Base-by-base conservation (phyloP, 2,329 filamentous ascomycete species). In the Capronia coronata region DNA sequence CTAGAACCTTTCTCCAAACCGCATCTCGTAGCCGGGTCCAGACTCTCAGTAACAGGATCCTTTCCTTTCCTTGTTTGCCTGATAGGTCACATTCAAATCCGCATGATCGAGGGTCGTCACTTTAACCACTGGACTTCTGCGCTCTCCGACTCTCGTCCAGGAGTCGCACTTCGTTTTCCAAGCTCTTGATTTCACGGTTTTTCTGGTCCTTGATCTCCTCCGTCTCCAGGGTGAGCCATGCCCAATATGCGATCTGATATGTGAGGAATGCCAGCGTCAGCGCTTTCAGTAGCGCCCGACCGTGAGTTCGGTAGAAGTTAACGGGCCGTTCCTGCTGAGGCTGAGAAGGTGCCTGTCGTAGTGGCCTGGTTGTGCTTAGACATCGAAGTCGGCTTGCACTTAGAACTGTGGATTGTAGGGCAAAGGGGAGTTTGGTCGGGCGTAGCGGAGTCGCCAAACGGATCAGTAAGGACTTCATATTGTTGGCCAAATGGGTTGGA, bases 191-290 rank as follows among this genome's bases (percentile, higher is more conserved):
- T 46, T 58, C 50, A 3, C 55, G 45, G n/a, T 69, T 68, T 59
- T 69, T 73, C 21, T 65, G 55, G 14, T 66, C 59, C 55, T 68
- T 72, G 5, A 63, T 61, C 52, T 72, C 71, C 49, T 72, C 69
- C 46, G 67, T 71, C 59, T 75, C 71, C 10, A 75, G 59, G 51
- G 70, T 72, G 59, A 71, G 47, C 72, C 72, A 75, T 23, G 62
- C 60, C 68, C 69, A 73, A 55, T 75, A 72, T 16, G 71, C 62
- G 35, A 73, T 63, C 54, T 75, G 72, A 57, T 74, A 75, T 13
- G 68, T 71, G 57, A 75, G 68, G 29, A 75, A 67, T 2, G 71
- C 70, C 6, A 71, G 68, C 2, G 74, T 65, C 47, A 75, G 72
- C 51, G 72, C 69, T 55, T 75, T 75, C 52, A 67, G 65, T 43